Evolutionary conservation across 1,284 basidiomycete genomes (phyloP).

Genomic region (Spongispora temasekensis): DNA sequence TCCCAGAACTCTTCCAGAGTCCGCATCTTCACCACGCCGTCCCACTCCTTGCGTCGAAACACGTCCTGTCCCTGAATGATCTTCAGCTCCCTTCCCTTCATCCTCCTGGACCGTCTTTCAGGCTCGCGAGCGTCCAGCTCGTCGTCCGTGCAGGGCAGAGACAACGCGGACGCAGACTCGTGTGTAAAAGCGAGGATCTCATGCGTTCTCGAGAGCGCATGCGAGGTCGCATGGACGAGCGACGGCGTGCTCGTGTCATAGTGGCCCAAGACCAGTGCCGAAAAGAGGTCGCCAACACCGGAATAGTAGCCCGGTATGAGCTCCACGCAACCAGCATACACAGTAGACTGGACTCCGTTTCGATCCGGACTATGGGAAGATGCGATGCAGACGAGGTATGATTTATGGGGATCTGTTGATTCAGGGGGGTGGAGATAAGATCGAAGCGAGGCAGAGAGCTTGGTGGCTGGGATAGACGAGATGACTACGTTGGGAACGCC

Average conservation of each 20-base stretch:
- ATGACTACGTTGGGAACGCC: constrained; percentile 87
- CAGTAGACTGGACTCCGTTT: constrained; percentile 35
- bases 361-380: constrained; percentile 46
- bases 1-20: constrained; percentile 46
- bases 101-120: constrained; percentile 64
- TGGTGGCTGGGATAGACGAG: constrained; percentile 79
- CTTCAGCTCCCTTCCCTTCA: constrained; percentile 81
- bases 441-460: constrained; percentile 56
- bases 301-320: constrained; percentile 92
- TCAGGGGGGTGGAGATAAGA: constrained; percentile 37
- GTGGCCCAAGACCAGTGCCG: constrained; percentile 87
- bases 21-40: constrained; percentile 35
- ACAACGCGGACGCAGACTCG: constrained; percentile 43
- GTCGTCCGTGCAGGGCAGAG: constrained; percentile 70
- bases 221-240: constrained; percentile 55
- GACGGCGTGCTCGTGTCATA: constrained; percentile 44
- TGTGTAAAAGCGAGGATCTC: constrained; percentile 80
- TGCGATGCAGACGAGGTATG: constrained; percentile 76
- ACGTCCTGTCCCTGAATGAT: constrained; percentile 76
- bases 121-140: constrained; percentile 71
- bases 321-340: constrained; percentile 76
- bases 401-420: constrained; percentile 28
- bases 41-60: constrained; percentile 39
- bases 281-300: constrained; percentile 97
- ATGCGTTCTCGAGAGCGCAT: constrained; percentile 84